phyloP scores from a whole-genome alignment of 2,329 filamentous ascomycete species.

The Xylaria sp. region DNA sequence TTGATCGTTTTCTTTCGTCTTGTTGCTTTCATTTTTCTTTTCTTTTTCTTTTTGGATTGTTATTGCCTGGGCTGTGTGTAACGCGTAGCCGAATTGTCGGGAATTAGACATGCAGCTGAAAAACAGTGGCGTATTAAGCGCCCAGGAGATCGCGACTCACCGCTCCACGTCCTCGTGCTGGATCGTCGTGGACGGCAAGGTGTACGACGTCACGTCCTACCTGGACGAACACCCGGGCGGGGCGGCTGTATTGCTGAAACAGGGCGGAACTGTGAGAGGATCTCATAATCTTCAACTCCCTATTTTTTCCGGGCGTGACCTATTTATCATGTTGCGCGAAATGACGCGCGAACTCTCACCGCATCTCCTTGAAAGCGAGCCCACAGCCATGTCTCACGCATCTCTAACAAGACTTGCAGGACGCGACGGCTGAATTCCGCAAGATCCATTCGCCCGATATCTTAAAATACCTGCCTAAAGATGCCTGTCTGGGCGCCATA shows the following conservation, averaged over 20 bases:
- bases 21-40: neutral
- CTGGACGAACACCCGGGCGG: conserved; percentile 50
- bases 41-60: neutral
- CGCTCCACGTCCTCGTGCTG: conserved; percentile 52
- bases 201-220: conserved; percentile 55
- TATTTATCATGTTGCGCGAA: neutral
- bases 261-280: conserved; percentile 48
- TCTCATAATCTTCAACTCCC: neutral
- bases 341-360: neutral
- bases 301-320: neutral
- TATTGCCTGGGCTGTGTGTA: neutral
- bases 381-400: neutral
- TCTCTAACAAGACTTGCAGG: conserved; percentile 41
- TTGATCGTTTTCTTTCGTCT: neutral
- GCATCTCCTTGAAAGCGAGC: neutral
- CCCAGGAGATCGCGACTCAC: conserved; percentile 52
- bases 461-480: conserved; percentile 48
- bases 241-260: conserved; percentile 46
- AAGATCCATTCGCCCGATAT: conserved; percentile 49
- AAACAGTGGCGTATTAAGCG: conserved; percentile 40
- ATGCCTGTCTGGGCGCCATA: conserved; percentile 47
- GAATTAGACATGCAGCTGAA: conserved; percentile 11
- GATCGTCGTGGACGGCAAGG: conserved; percentile 51
- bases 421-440: conserved; percentile 50
- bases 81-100: neutral